Conservation (phyloP, 108 stramenopile species). For the Pseudonitzschia multiseries region DNA sequence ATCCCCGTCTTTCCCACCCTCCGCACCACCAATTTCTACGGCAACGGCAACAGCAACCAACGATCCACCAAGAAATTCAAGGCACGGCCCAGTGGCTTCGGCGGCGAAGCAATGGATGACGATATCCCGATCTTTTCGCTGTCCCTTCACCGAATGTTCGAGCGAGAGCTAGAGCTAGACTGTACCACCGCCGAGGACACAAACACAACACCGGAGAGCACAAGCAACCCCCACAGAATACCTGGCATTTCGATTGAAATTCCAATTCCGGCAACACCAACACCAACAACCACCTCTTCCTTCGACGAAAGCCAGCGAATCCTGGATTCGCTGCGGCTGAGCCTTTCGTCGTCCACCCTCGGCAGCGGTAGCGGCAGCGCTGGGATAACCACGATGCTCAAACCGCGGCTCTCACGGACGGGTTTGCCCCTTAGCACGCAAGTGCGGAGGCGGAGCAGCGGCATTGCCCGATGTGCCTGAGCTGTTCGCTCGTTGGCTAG, state of each 20-base stretch:
- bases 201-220: too few relatives aligned
- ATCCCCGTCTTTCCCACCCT: background rate
- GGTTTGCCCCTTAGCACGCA: background rate
- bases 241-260: too few relatives aligned
- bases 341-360: background rate
- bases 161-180: too few relatives aligned
- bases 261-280: background rate
- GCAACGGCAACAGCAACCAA: too few relatives aligned
- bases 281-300: too few relatives aligned
- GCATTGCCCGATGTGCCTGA: conserved; percentile 6
- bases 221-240: too few relatives aligned
- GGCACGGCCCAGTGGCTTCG: background rate
- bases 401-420: background rate
- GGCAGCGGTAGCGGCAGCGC: background rate
- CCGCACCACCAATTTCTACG: background rate
- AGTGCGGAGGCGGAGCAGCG: background rate
- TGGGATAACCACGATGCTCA: background rate
- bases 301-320: too few relatives aligned
- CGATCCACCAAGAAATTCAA: background rate
- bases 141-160: too few relatives aligned
- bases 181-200: too few relatives aligned
- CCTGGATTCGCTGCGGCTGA: too few relatives aligned
- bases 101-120: background rate
- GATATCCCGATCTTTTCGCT: background rate
- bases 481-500: too few relatives aligned